Evolutionary conservation across 1,139 yeast species (phyloP), one percentile per base, ranked within the genome.

Genomic region (Casaregolazyma suthepensis): DNA sequence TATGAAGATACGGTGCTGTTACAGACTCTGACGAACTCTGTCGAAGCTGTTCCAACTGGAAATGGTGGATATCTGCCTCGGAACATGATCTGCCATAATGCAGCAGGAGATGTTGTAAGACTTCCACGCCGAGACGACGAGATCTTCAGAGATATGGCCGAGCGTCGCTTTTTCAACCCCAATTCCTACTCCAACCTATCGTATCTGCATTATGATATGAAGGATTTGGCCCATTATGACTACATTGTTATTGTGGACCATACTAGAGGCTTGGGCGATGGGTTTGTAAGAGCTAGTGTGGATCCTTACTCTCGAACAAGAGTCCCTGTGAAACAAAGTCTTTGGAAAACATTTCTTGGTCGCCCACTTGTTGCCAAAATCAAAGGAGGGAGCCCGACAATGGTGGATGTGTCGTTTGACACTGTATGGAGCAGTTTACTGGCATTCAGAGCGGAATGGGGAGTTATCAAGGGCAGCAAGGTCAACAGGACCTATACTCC

Each of bases 401-500:
- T 76, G 23, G 71, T 75, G 1, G 80, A 77, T 55, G 66, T 85
- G 22, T 70, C 76, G 5, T 70, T 83, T 23, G 77, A 80, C 1
- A 77, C 80, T 2, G 79, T 83, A 0, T 79, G 84, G 81, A 81
- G 83, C 53, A 82, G 89, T 63, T 63, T 86, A 9, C 65, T 84
- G 26, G 81, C 85, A 0, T 85, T 81, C 62, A 74, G 70, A 22
- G 63, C 83, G n/a, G 56, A 57, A 15, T 47, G 40, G 17, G 50
- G 37, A 9, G 35, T 13, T 26, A 26, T 26, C 29, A 40, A 20
- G 15, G 5, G 56, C 63, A 17, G 51, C 48, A n/a, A 53, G 7
- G 43, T 15, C 43, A 46, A 19, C 50, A 37, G 18, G 48, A 35
- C 9, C 19, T 37, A 38, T 15, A 35, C 19, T 15, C 52, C 18